Evolutionary conservation across 75 land plant genomes (phyloP), one percentile per base, ranked within the genome.

Genomic region (Picea sitchensis): DNA sequence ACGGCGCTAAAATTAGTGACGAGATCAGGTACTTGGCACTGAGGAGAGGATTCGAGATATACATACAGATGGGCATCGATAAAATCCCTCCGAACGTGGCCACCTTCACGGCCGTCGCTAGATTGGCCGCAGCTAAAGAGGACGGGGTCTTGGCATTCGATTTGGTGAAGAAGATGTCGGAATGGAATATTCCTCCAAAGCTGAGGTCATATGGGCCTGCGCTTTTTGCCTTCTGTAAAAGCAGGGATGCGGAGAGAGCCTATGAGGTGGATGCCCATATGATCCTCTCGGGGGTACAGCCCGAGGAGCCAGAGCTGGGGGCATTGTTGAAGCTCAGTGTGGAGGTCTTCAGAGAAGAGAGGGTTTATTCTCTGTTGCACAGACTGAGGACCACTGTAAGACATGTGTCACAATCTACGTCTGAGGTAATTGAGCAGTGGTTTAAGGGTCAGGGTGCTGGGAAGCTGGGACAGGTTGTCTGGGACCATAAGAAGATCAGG

Each of bases 91-190:
- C 90, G 73, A 96, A 87, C 80, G 99, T 95, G 86, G 92, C 99
- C 38, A 86, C 92, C 51, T 87, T 96, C 61, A 96, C 99, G 18
- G 86, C 98, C 13, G 87, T 92, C 58, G 98, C 95, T 34, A 84
- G 98, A 41, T 81, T 96, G 81, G 98, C 98, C 8, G 90, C 95
- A 82, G 86, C 99, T 1, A 90, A 91, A 77, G 90, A 86, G 51
- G 83, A 95, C 82, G 98, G 98, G 12, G 91, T 87, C 54, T 80
- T 91, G 82, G 99, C 99, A 8, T 96, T 96, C 86, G 91, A 95
- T 57, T 90, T 90, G 86, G 99, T 95, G 61, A 95, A 92, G 81
- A 79, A 87, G 79, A 95, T 95, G 93, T 90, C 86, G n/a, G 71
- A 54, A 59, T 38, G 82, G 14, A 87, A 88, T 3, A 81, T 96